phyloP scores from a whole-genome alignment of 129 eudicot species.

The Gnaphalium uliginosum region DNA sequence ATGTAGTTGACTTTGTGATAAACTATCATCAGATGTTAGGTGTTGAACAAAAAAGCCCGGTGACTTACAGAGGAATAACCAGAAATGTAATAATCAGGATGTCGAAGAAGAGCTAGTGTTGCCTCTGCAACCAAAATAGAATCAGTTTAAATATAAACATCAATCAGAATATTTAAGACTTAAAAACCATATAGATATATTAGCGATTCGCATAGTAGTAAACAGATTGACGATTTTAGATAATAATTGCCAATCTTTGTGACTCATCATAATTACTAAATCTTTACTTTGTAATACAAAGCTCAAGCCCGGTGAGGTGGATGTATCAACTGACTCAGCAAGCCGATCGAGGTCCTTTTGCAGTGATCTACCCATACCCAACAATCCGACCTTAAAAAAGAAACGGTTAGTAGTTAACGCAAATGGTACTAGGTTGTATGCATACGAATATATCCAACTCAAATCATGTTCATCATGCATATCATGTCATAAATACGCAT shows the following conservation, averaged over 20 bases:
- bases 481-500: background rate
- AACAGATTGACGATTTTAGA: background rate
- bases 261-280: background rate
- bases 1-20: background rate
- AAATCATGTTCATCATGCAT: background rate
- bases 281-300: constrained; percentile 24
- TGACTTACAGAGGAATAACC: constrained; percentile 28
- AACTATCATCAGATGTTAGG: background rate
- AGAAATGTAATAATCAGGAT: constrained; percentile 11
- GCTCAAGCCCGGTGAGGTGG: constrained; percentile 18
- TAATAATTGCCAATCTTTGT: background rate
- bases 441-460: no score
- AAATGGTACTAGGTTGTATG: background rate
- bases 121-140: constrained; percentile 14
- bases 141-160: background rate
- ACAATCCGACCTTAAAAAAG: constrained; percentile 29
- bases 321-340: constrained; percentile 20
- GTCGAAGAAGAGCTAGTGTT: constrained; percentile 21
- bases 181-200: background rate
- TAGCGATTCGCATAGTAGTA: background rate
- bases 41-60: background rate
- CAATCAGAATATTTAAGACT: background rate
- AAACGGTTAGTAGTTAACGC: background rate
- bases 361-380: constrained; percentile 10
- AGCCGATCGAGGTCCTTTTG: constrained; percentile 28